Conservation (phyloP, 2,329 filamentous ascomycete genomes). For the Claviceps purpurea region DNA sequence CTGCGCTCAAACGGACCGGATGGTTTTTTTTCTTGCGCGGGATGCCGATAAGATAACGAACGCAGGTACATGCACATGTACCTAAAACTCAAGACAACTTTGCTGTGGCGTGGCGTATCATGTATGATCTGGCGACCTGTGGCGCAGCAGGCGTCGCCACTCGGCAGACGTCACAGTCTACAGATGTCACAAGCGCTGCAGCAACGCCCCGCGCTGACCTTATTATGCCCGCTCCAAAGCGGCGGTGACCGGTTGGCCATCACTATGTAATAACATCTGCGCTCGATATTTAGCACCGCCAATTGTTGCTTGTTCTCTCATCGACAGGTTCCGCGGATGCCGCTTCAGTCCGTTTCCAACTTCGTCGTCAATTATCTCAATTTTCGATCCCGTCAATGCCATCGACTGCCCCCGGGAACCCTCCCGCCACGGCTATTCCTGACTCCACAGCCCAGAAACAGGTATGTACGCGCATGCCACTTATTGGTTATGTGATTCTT, state of each 20-base stretch:
- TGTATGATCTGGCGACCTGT: neutral
- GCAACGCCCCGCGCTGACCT: neutral
- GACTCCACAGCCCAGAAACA: constrained; percentile 6
- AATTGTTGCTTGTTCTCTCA: neutral
- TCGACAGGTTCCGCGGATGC: neutral
- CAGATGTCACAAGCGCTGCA: neutral
- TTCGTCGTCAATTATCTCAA: neutral
- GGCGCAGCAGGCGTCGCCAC: neutral
- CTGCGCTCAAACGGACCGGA: neutral
- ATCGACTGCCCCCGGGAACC: neutral
- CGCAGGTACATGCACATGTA: neutral
- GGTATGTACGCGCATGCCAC: constrained; percentile 6
- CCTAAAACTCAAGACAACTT: too few species aligned
- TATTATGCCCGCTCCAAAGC: neutral
- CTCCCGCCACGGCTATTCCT: neutral
- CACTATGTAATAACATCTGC: too few species aligned
- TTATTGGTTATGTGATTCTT: neutral
- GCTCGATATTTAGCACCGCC: neutral
- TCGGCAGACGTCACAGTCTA: neutral
- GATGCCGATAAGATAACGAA: constrained; percentile 14
- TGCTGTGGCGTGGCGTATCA: too few species aligned
- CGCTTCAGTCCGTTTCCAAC: neutral
- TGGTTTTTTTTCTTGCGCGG: constrained; percentile 10
- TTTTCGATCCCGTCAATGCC: constrained; percentile 3
- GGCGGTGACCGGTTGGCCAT: too few species aligned